Percentiles rank a stretch among this genome's conserved stretches.
Evolutionary conservation across 2,329 filamentous ascomycete genomes (phyloP).

Genomic region (Sporothrix sp.): DNA sequence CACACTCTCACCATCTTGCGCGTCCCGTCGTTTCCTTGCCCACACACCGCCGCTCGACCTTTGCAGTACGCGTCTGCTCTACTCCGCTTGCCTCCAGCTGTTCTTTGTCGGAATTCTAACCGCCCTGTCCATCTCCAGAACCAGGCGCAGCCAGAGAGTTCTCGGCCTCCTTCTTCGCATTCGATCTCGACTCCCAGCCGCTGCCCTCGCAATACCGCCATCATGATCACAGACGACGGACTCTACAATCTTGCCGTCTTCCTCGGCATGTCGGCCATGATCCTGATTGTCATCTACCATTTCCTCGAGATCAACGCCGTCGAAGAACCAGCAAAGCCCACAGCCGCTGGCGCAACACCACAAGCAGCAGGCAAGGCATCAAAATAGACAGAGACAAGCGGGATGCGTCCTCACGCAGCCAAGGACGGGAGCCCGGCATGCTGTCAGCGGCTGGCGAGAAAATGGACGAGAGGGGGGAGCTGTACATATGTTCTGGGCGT

Average conservation of each 20-base stretch:
- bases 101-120: not conserved
- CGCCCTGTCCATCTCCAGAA: not conserved
- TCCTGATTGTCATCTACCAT: slow-evolving; percentile 90
- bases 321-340: slow-evolving; percentile 22
- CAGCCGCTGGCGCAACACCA: not conserved
- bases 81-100: not conserved
- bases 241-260: slow-evolving; percentile 90
- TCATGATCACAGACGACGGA: slow-evolving; percentile 88
- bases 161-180: not conserved
- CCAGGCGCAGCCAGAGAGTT: not conserved
- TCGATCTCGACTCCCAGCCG: not conserved
- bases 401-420: too few species aligned
- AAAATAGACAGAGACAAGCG: not conserved
- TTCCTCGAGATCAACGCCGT: slow-evolving; percentile 90
- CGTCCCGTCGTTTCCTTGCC: not conserved
- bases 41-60: not conserved
- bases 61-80: not conserved
- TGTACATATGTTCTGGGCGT: slow-evolving; percentile 1
- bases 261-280: slow-evolving; percentile 79
- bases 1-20: slow-evolving; percentile 1
- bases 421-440: too few species aligned
- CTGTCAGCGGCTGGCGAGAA: too few species aligned
- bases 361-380: slow-evolving; percentile 12
- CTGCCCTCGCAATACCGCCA: slow-evolving; percentile 23
- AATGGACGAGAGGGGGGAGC: too few species aligned